Evolutionary conservation across 345 rosid species (phyloP).

Genomic region (Dipteronia sinensis): DNA sequence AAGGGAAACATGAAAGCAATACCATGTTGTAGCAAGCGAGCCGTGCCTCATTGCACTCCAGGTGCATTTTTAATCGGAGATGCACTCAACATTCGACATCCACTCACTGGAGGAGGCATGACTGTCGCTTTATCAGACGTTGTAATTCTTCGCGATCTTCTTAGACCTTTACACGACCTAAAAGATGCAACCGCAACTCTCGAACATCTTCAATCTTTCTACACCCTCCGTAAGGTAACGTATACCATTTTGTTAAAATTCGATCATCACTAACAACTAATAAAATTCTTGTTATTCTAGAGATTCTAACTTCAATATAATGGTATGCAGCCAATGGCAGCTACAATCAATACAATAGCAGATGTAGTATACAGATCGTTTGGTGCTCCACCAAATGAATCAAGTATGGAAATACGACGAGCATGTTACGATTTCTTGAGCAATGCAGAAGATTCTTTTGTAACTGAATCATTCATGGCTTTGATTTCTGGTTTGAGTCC

Average conservation of each 20-base stretch:
- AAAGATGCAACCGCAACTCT: constrained; percentile 38
- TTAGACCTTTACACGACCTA: constrained; percentile 43
- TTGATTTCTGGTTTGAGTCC: too few species aligned
- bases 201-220: constrained; percentile 43
- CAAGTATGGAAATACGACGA: too few species aligned
- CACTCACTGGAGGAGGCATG: constrained; percentile 67
- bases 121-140: constrained; percentile 59
- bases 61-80: constrained; percentile 56
- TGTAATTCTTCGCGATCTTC: constrained; percentile 44
- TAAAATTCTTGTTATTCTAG: too few species aligned
- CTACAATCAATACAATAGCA: too few species aligned
- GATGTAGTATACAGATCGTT: too few species aligned
- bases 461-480: too few species aligned
- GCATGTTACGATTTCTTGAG: too few species aligned
- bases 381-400: too few species aligned
- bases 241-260: neutral
- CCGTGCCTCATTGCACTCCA: constrained; percentile 50
- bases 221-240: constrained; percentile 46
- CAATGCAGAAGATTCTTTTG: too few species aligned
- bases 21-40: constrained; percentile 57
- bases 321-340: too few species aligned
- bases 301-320: too few species aligned
- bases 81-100: constrained; percentile 62
- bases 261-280: too few species aligned
- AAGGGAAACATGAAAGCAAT: constrained; percentile 48